Evolutionary conservation across 2,329 filamentous ascomycete species (phyloP).

Genomic region (Trichoderma arundinaceum): DNA sequence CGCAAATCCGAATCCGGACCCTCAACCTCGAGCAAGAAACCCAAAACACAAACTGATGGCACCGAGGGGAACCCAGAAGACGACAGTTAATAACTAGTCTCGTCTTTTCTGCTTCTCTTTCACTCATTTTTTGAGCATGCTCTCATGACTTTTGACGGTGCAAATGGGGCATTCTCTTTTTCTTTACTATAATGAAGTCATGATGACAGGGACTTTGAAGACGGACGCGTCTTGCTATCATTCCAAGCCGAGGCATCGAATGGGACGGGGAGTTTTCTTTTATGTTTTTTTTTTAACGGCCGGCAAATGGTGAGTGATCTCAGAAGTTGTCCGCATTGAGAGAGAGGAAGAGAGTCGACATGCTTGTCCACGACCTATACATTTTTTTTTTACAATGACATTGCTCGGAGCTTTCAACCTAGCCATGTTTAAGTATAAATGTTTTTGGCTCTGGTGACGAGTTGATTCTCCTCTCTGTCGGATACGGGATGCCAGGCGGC

Average conservation of each 20-base stretch:
- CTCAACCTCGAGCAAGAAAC: conserved; percentile 60
- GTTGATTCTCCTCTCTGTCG: conserved; percentile 40
- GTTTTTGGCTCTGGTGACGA: conserved; percentile 46
- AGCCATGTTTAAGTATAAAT: conserved; percentile 21
- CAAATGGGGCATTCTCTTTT: conserved; percentile 34
- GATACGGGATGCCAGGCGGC: conserved; percentile 33
- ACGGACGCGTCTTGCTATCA: conserved; percentile 27
- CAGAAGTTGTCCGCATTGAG: not conserved
- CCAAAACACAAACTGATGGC: conserved; percentile 56
- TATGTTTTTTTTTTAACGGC: conserved; percentile 28
- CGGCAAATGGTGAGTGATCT: conserved; percentile 30
- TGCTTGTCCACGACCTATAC: conserved; percentile 5
- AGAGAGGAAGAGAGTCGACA: not conserved
- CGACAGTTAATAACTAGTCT: conserved; percentile 44
- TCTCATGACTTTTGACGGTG: conserved; percentile 10
- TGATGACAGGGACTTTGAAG: conserved; percentile 37
- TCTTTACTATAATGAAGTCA: conserved; percentile 45
- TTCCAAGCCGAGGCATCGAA: conserved; percentile 25
- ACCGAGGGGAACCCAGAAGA: conserved; percentile 50
- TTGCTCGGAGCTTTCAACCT: conserved; percentile 3
- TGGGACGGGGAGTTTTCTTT: conserved; percentile 31
- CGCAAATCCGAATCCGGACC: conserved; percentile 63
- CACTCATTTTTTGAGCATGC: conserved; percentile 13
- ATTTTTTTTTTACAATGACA: not conserved
- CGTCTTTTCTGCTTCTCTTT: conserved; percentile 36